Percentiles rank a stretch among this genome's conserved stretches.
These are phyloP conservation scores for Caloboletus firmus DNA, from an alignment of 1,284 basidiomycete species.

Conservation along the genomic window DNA sequence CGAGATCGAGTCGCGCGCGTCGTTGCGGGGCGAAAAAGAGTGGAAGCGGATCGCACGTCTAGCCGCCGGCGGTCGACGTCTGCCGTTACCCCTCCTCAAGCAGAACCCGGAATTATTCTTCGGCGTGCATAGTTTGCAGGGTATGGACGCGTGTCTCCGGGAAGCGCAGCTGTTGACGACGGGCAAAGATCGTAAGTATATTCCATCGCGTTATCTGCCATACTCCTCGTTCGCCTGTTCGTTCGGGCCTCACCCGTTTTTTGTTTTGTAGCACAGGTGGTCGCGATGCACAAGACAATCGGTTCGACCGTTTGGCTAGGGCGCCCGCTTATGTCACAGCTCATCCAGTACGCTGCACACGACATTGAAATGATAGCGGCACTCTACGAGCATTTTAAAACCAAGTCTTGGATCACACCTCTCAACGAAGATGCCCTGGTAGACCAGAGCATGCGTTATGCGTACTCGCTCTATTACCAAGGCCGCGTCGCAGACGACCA, in stretches of 20 bases:
- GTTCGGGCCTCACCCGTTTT: background rate
- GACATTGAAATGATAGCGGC: conserved; percentile 43
- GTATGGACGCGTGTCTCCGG: conserved; percentile 31
- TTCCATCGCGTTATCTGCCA: background rate
- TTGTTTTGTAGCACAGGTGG: conserved; percentile 35
- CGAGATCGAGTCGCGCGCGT: conserved; percentile 36
- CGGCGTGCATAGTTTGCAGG: conserved; percentile 35
- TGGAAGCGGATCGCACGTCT: conserved; percentile 32
- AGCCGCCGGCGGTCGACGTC: conserved; percentile 25
- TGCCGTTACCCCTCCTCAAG: conserved; percentile 29
- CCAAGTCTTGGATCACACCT: conserved; percentile 33
- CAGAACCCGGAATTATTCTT: conserved; percentile 30
- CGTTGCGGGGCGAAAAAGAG: conserved; percentile 36
- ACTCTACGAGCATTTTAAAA: conserved; percentile 38
- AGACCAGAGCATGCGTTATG: conserved; percentile 33
- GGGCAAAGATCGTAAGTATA: conserved; percentile 31
- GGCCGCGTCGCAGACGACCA: conserved; percentile 25
- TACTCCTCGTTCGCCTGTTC: background rate
- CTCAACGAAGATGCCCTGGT: conserved; percentile 13
- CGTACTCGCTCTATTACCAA: conserved; percentile 28
- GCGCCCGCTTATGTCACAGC: conserved; percentile 37
- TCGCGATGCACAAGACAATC: conserved; percentile 38
- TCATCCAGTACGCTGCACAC: conserved; percentile 43
- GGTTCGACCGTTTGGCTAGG: conserved; percentile 37
- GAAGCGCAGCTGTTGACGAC: conserved; percentile 19